Percentiles rank a stretch among this genome's conserved stretches.
Conservation (phyloP, 176 grass and related monocot species). For the Carex scoparia region DNA sequence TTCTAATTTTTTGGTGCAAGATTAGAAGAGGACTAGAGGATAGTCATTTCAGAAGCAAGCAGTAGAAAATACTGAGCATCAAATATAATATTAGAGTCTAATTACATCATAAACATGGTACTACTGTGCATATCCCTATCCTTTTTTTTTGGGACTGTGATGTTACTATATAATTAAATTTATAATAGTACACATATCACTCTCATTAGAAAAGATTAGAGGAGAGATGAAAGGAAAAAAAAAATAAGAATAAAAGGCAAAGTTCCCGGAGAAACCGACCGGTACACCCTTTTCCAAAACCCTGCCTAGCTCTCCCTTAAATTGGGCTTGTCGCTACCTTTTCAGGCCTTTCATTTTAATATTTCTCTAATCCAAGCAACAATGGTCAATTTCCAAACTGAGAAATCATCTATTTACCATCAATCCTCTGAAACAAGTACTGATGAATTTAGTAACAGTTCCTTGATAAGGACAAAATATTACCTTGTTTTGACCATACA, state of each 20-base stretch:
- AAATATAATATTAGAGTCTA: neutral
- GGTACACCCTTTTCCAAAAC: neutral
- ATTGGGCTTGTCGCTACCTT: slow-evolving; percentile 3
- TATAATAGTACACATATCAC: neutral
- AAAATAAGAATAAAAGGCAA: neutral
- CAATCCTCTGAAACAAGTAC: neutral
- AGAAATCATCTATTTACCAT: neutral
- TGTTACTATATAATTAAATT: neutral
- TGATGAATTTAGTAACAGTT: neutral
- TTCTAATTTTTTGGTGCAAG: neutral
- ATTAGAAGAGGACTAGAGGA: neutral
- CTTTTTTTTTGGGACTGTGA: neutral
- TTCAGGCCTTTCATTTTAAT: neutral
- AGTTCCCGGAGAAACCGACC: neutral
- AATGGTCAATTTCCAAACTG: neutral
- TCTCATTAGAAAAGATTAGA: neutral
- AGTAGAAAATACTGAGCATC: neutral
- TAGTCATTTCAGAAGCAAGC: neutral
- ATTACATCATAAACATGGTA: neutral
- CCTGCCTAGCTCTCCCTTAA: neutral
- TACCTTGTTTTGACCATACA: neutral
- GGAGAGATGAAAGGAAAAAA: neutral
- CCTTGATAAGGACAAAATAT: neutral
- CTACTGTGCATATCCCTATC: neutral
- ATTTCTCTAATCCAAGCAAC: neutral